Evolutionary conservation across 371 early-diverging fungal species (phyloP), one percentile per base, ranked within the genome.

Genomic region (Racocetra persica): DNA sequence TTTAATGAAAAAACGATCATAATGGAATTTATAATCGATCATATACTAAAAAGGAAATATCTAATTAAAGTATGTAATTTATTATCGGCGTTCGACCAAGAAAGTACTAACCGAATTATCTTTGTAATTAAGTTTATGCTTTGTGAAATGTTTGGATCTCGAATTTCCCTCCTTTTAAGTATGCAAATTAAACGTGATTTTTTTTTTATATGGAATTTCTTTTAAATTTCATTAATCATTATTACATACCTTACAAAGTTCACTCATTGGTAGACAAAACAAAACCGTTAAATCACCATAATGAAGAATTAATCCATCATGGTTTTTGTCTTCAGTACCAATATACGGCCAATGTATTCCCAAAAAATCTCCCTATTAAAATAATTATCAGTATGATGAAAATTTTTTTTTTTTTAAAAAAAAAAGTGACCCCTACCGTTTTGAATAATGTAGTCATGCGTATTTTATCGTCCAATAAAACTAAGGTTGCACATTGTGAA

Each of bases 261-360:
- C 72, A 22, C 32, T 72, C 72, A 72, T 49, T 72, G 72, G 72
- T 26, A 72, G 18, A 54, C 72, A 72, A 52, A 72, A 72, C 18
- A 72, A 72, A 7, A 51, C 41, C 14, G 72, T 72, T 8, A 49
- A 52, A 52, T 72, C 54, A 18, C 52, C 32, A 20, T 72, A 72
- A 24, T 51, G 49, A 41, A 72, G 4, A 32, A 72, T 22, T 2
- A 72, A 6, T 26, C 28, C 54, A 16, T 22, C 52, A 14, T 49
- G 20, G 0, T 14, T 54, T 72, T 6, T 52, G n/a, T 52, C 20
- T 26, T 26, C 24, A 52, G 18, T 49, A 26, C 28, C 28, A 63
- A 63, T 26, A 54, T 72, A 72, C 8, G 72, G 72, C 72, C 32
- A 38, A 52, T 72, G 49, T 18, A 72, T 52, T 22, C 72, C 72